Evolutionary conservation across 2,329 filamentous ascomycete genomes (phyloP), one percentile per base, ranked within the genome.

Genomic region (Penicillium frequentans): DNA sequence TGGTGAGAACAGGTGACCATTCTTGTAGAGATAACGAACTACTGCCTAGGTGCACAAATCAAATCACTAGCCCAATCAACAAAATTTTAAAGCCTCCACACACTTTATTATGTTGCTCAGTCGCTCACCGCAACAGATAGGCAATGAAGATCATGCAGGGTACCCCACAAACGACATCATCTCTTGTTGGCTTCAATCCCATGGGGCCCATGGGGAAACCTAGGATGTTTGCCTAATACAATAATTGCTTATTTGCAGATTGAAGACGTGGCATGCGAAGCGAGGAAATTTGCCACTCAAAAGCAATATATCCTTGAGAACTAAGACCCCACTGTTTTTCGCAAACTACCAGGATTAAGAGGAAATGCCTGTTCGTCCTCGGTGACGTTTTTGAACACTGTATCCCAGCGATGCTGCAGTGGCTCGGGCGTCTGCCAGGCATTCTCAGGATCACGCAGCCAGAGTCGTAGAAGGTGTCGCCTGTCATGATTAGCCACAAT

Each of bases 401-500:
- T 68, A 39, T 70, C 68, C 76, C 76, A 81, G 24, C 75, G 69
- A 16, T 58, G 54, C 48, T 68, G 58, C 29, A 81, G 62, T 6
- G 64, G 63, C 16, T 64, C 64, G 0, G 79, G 79, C 1, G 73
- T 80, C 11, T 72, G 59, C 79, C 79, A 82, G 2, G 74, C 75
- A 61, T 76, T 65, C 55, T 81, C 78, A 3, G 75, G 73, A 56
- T 82, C 78, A 13, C 78, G 70, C 53, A 81, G 64, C 79, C 79
- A 82, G 16, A 82, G 66, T 8, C 79, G 67, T 2, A 82, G 56
- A 5, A 82, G 61, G 70, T 82, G 80, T 16, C 79, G 73, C 53
- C 73, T 75, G 46, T n/a, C 37, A 49, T 14, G 42, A 33, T 57
- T 31, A 64, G 62, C 51, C 11, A 31, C 9, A 14, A 16, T 10